A percentile compares a stretch with the other conserved stretches of the same genome.
These are phyloP conservation scores for Nepenthes mirabilis DNA, from an alignment of 148 eudicot species.

Conservation along the genomic window DNA sequence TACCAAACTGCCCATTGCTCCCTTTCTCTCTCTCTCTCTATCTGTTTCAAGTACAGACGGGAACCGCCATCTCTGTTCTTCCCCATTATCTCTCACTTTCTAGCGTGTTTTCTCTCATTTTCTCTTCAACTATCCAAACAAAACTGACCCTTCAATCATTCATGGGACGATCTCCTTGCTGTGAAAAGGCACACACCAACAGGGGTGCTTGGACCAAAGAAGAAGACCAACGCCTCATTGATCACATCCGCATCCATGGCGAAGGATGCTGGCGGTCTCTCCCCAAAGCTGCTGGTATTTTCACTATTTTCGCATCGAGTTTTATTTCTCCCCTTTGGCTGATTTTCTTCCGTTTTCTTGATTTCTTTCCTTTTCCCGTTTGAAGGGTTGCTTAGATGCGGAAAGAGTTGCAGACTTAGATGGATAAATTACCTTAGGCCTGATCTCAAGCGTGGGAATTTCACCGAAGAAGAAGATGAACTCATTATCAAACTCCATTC, in stretches of 20 bases:
- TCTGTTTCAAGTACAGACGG: not conserved
- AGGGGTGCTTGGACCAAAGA: slow-evolving; percentile 94
- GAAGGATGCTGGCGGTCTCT: slow-evolving; percentile 95
- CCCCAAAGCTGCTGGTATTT: slow-evolving; percentile 68
- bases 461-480: slow-evolving; percentile 70
- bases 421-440: slow-evolving; percentile 26
- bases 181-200: slow-evolving; percentile 88
- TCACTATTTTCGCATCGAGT: too few relatives aligned
- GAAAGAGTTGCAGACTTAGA: slow-evolving; percentile 73
- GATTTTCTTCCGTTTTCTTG: too few relatives aligned
- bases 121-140: not conserved
- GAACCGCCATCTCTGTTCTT: too few relatives aligned
- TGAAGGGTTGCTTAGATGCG: slow-evolving; percentile 47
- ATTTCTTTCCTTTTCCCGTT: not conserved
- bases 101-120: not conserved
- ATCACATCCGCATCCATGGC: slow-evolving; percentile 59
- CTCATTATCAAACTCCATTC: slow-evolving; percentile 68
- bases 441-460: slow-evolving; percentile 75
- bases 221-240: slow-evolving; percentile 64
- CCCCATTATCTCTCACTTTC: not conserved
- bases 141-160: not conserved
- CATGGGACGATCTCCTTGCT: slow-evolving; percentile 82
- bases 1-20: slow-evolving; percentile 4
- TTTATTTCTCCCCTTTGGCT: too few relatives aligned
- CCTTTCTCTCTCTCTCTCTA: not conserved